Percentiles rank a stretch among this genome's conserved stretches.
Evolutionary conservation across 2,329 filamentous ascomycete genomes (phyloP).

Genomic region (Penicillium sp.): DNA sequence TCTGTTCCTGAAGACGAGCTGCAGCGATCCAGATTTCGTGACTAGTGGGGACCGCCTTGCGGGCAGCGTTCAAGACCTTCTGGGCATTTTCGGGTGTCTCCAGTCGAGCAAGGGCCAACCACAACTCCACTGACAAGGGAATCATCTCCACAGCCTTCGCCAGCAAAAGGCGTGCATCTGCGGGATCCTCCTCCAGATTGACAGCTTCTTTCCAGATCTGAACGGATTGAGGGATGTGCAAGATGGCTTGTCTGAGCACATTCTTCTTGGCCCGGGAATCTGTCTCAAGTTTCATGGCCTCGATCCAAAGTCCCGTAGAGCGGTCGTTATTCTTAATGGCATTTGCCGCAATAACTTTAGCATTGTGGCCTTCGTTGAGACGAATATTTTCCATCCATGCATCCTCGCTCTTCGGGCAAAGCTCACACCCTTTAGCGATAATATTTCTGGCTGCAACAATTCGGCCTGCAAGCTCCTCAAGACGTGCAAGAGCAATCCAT

Average conservation of each 20-base stretch:
- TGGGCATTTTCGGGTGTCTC: slow-evolving; percentile 90
- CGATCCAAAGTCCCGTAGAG: slow-evolving; percentile 88
- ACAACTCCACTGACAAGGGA: slow-evolving; percentile 87
- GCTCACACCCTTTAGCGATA: slow-evolving; percentile 82
- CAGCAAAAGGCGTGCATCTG: slow-evolving; percentile 81
- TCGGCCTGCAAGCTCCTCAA: slow-evolving; percentile 92
- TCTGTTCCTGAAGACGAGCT: slow-evolving; percentile 82
- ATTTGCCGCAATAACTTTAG: slow-evolving; percentile 90
- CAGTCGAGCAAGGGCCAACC: slow-evolving; percentile 87
- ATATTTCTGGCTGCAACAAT: slow-evolving; percentile 83
- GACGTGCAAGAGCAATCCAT: slow-evolving; percentile 89
- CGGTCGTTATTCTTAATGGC: slow-evolving; percentile 89
- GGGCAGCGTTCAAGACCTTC: slow-evolving; percentile 89
- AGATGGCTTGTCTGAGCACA: slow-evolving; percentile 84
- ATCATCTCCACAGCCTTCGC: slow-evolving; percentile 96
- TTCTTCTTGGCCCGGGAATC: slow-evolving; percentile 84
- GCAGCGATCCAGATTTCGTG: slow-evolving; percentile 97
- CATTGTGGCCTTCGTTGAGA: slow-evolving; percentile 86
- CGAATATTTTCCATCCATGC: slow-evolving; percentile 96
- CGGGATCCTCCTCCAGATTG: slow-evolving; percentile 86
- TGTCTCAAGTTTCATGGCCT: slow-evolving; percentile 88
- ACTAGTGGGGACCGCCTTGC: slow-evolving; percentile 88
- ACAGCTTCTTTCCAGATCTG: slow-evolving; percentile 98
- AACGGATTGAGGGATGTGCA: slow-evolving; percentile 91
- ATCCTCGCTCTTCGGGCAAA: slow-evolving; percentile 91